phyloP scores from a whole-genome alignment of 2,329 filamentous ascomycete genomes.

The Eutypa lata region DNA sequence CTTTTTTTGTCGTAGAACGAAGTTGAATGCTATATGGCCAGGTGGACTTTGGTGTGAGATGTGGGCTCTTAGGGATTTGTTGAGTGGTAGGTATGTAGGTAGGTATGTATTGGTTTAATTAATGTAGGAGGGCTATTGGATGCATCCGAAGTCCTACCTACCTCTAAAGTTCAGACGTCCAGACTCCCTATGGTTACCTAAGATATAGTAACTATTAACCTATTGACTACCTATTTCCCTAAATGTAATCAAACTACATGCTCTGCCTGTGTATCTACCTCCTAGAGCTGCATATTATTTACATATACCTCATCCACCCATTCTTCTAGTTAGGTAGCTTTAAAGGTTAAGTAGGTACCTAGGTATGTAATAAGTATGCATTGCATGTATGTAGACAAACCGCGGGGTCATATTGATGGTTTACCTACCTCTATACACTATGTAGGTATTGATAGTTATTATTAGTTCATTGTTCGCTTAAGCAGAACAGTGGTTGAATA shows the following conservation, averaged over 20 bases:
- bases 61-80: neutral
- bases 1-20: no score
- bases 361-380: neutral
- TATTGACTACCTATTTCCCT: neutral
- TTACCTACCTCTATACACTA: no score
- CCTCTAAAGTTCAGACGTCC: no score
- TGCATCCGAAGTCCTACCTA: neutral
- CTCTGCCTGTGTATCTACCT: no score
- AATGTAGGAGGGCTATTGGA: neutral
- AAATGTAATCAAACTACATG: neutral
- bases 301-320: no score
- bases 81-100: neutral
- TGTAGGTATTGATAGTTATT: no score
- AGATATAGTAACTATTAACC: neutral
- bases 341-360: neutral
- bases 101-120: neutral
- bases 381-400: neutral
- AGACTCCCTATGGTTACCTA: neutral
- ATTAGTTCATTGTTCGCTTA: neutral
- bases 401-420: no score
- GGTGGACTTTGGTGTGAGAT: neutral
- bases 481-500: neutral
- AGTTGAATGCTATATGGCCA: neutral
- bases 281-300: no score
- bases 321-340: no score